Percentiles rank a stretch among this genome's conserved stretches.
Evolutionary conservation across 2,329 filamentous ascomycete genomes (phyloP).

Genomic region (Aureobasidium sp.): DNA sequence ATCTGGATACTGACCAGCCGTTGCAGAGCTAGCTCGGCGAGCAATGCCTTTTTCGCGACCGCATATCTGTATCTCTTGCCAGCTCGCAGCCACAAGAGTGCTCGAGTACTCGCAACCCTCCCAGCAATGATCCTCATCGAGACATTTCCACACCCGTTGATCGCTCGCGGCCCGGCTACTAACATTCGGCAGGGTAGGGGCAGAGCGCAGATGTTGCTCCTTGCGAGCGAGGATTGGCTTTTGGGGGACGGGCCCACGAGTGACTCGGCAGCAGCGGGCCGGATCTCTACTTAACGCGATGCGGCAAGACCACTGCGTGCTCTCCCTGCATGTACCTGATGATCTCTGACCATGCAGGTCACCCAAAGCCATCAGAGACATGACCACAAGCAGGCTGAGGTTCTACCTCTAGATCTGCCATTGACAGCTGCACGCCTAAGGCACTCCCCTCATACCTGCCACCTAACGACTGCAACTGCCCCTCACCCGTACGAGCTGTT

Average conservation of each 20-base stretch:
- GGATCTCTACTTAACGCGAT: slow-evolving; percentile 3
- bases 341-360: slow-evolving; percentile 8
- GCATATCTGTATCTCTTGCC: neutral
- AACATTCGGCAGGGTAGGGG: neutral
- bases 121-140: slow-evolving; percentile 1
- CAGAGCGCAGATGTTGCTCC: slow-evolving; percentile 6
- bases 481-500: neutral
- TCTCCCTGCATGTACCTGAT: slow-evolving; percentile 12
- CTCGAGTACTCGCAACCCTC: neutral
- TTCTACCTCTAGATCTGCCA: neutral
- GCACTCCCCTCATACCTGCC: neutral
- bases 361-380: neutral
- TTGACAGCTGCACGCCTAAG: neutral
- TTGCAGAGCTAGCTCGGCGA: neutral
- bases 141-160: slow-evolving; percentile 12
- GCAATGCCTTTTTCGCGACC: neutral
- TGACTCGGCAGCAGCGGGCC: slow-evolving; percentile 10
- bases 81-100: neutral
- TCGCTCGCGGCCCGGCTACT: slow-evolving; percentile 9
- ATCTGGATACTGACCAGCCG: neutral
- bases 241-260: neutral
- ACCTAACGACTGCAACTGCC: neutral
- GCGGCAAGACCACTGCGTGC: neutral
- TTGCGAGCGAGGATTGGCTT: slow-evolving; percentile 6
- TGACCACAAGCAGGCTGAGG: neutral